Conservation (phyloP, 78 protist species). For the slime mould (Dictyostelium discoideum) region dicty_2.7 NC_007088.5:3129001-3129500, state of each 20-base stretch:
- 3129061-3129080: conserved; percentile 61
- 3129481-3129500: background rate
- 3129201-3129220: background rate
- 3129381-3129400: background rate
- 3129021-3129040: background rate
- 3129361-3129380: background rate
- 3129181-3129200: background rate
- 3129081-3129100: conserved; percentile 16
- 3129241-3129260: too few species aligned
- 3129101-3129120: conserved; percentile 22
- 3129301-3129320: background rate
- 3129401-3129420: conserved; percentile 26
- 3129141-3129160: background rate
- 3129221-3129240: background rate
- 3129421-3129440: background rate
- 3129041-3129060: conserved; percentile 36
- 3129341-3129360: background rate
- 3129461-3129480: background rate
- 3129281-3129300: background rate
- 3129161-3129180: background rate
- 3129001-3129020: conserved; percentile 24
- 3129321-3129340: background rate
- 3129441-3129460: conserved; percentile 1
- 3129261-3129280: too few species aligned
- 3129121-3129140: background rate